Conservation (phyloP, 2,329 filamentous ascomycete genomes). For the Fusarium torulosum region DNA sequence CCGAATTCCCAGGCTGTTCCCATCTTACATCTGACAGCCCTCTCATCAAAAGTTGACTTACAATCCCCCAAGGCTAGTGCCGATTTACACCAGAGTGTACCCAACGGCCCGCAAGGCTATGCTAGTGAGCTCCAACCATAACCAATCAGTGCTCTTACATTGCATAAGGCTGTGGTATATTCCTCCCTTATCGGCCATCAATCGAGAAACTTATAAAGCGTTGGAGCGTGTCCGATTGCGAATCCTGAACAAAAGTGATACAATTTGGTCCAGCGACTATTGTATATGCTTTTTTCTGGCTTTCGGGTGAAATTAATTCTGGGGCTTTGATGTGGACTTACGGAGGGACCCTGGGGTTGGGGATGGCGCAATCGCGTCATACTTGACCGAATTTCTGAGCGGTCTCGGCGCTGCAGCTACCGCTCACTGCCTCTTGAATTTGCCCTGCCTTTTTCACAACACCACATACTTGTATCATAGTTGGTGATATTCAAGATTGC, state of each 20-base stretch:
- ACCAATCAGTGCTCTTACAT: not conserved
- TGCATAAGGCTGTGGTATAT: conserved; percentile 16
- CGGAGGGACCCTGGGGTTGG: conserved; percentile 17
- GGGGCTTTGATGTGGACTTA: not conserved
- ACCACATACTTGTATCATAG: not conserved
- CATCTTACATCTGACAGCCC: not conserved
- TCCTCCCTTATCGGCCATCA: not conserved
- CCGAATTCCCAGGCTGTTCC: too few species aligned
- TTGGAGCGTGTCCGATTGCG: conserved; percentile 11
- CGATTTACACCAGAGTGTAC: conserved; percentile 12
- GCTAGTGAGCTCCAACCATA: not conserved
- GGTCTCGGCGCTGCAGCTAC: conserved; percentile 36
- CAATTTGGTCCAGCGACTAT: conserved; percentile 18
- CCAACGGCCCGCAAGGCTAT: conserved; percentile 20
- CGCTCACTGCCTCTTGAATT: conserved; percentile 24
- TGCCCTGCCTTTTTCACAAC: conserved; percentile 20
- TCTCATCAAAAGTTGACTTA: conserved; percentile 9
- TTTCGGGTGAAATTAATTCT: conserved; percentile 5
- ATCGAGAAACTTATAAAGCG: conserved; percentile 1
- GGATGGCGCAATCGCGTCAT: conserved; percentile 43
- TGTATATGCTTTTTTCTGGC: conserved; percentile 1
- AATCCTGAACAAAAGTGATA: conserved; percentile 28
- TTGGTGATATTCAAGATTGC: not conserved
- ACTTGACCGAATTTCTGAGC: conserved; percentile 29
- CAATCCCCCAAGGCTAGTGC: conserved; percentile 25